A percentile compares a stretch with the other conserved stretches of the same genome.
These are phyloP conservation scores for Lotus japonicus DNA, from an alignment of 306 rosid species.

Conservation along the genomic window DNA sequence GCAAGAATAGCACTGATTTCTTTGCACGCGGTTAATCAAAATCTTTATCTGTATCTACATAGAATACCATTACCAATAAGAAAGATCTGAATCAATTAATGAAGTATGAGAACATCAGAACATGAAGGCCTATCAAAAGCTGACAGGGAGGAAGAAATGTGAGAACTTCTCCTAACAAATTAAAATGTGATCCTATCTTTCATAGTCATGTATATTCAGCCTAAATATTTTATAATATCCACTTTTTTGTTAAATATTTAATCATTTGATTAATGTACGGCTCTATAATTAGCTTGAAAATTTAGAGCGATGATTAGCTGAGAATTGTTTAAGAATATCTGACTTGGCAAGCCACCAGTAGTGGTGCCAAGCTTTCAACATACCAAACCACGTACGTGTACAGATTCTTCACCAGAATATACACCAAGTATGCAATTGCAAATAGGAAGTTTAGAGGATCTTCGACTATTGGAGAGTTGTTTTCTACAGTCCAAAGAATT, in stretches of 20 bases:
- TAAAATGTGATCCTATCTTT: not conserved
- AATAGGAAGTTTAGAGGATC: conserved; percentile 8
- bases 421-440: not conserved
- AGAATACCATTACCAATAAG: no score
- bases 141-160: not conserved
- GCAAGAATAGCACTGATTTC: not conserved
- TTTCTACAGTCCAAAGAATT: conserved; percentile 16
- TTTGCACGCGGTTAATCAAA: not conserved
- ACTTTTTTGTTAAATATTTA: not conserved
- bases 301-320: not conserved
- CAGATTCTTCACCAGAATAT: conserved; percentile 23
- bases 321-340: not conserved
- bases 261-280: not conserved
- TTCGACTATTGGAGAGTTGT: conserved; percentile 34
- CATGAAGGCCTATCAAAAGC: not conserved
- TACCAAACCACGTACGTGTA: conserved; percentile 27
- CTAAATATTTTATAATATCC: not conserved
- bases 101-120: not conserved
- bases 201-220: not conserved
- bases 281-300: not conserved
- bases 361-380: conserved; percentile 15
- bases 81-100: no score
- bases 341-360: not conserved
- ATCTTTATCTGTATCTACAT: not conserved
- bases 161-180: not conserved